These are phyloP conservation scores for Eimeria praecox DNA, from an alignment of 169 alveolate genomes.

Conservation along the genomic window DNA sequence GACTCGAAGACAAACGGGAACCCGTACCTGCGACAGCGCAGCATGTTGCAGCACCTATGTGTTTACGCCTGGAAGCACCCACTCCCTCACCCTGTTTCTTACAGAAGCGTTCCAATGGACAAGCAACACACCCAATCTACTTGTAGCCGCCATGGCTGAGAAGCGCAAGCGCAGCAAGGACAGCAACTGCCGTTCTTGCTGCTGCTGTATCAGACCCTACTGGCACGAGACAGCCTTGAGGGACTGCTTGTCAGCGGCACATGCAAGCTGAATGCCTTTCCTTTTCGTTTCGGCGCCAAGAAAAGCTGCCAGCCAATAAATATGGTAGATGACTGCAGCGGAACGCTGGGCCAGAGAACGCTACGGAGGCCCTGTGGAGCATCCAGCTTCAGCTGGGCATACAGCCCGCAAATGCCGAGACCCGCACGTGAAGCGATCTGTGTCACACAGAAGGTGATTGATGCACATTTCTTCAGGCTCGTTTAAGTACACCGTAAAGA, in stretches of 20 bases:
- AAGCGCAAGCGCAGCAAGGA: background rate
- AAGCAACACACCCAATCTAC: background rate
- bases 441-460: background rate
- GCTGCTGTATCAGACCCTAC: background rate
- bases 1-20: conserved; percentile 86
- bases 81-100: background rate
- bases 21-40: conserved; percentile 82
- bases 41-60: background rate
- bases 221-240: background rate
- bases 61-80: background rate
- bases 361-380: background rate
- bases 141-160: background rate
- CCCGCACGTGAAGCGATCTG: background rate
- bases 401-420: background rate
- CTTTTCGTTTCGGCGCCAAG: conserved; percentile 16
- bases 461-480: background rate
- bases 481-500: background rate
- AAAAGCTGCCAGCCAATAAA: conserved; percentile 39
- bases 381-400: background rate
- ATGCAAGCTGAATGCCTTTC: background rate
- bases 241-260: background rate
- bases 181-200: background rate
- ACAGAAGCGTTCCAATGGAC: background rate
- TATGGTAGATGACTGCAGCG: background rate
- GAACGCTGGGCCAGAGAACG: conserved; percentile 24